Evolutionary conservation across 1,284 basidiomycete genomes (phyloP).

Genomic region (Neolentinus lepideus): DNA sequence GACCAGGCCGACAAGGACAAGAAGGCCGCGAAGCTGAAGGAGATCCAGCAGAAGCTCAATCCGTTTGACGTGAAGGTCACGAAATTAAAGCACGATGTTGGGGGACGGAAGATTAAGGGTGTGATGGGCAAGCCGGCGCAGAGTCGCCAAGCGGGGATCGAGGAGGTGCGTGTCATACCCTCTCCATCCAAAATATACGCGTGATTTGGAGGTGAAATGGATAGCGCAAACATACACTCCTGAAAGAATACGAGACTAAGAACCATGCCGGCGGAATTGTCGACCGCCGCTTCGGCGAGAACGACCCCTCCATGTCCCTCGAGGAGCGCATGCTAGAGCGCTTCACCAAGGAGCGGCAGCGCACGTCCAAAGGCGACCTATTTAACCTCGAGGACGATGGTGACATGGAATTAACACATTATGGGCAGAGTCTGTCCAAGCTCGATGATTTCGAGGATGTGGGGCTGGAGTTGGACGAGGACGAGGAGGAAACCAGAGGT

Average conservation of each 20-base stretch:
- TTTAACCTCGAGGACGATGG: constrained; percentile 93
- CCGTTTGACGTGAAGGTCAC: constrained; percentile 92
- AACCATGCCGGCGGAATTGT: constrained; percentile 83
- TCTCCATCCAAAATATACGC: no score
- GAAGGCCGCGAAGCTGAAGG: constrained; percentile 72
- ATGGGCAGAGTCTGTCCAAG: constrained; percentile 81
- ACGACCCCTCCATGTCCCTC: constrained; percentile 81
- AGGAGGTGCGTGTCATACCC: constrained; percentile 55
- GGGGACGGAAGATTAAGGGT: constrained; percentile 83
- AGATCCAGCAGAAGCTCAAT: constrained; percentile 84
- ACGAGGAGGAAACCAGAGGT: constrained; percentile 46
- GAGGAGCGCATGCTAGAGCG: constrained; percentile 98
- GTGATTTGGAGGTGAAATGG: no score
- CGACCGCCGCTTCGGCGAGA: constrained; percentile 95
- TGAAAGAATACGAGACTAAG: constrained; percentile 81
- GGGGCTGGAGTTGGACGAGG: constrained; percentile 66
- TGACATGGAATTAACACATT: constrained; percentile 75
- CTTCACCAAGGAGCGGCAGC: constrained; percentile 86
- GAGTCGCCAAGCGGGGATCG: constrained; percentile 85
- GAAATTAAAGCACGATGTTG: constrained; percentile 89
- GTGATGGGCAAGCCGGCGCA: constrained; percentile 77
- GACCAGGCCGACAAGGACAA: constrained; percentile 75
- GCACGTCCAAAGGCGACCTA: constrained; percentile 67
- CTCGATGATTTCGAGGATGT: constrained; percentile 84
- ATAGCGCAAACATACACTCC: constrained; percentile 79